Base-by-base conservation (phyloP, 192 early-diverging fungal genomes). In the Kappamyces sp. region DNA sequence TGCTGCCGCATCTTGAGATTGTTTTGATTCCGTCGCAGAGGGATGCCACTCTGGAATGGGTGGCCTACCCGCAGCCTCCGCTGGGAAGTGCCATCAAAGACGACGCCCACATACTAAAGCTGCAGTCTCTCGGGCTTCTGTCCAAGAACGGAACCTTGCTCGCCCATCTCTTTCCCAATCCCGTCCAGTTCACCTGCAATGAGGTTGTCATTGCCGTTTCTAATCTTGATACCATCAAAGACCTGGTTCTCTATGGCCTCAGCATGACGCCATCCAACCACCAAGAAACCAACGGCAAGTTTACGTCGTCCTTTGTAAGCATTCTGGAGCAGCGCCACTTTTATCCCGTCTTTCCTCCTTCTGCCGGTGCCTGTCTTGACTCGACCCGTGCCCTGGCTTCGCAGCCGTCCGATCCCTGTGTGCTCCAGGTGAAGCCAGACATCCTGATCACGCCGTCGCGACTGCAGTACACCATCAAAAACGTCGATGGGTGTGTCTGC, bases 51-150 rank as follows among this genome's bases (percentile, higher is more conserved):
- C 82, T 81, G 15, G 77, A 86, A 22, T 90, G 83, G 59, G 66
- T 77, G 3, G 83, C 81, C 8, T 88, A 91, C 54, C 95, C 95
- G 4, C 95, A 98, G 61, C 95, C 95, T 9, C 68, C 85, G 11
- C 69, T 93, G 45, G 64, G 58, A 12, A 43, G 75, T 5, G 69
- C 50, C 12, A 39, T 73, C n/a, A 46, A 33, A 14, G 60, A 40
- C 11, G 11, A 64, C 31, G 31, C 40, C 33, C 30, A 58, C 66
- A 31, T 57, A 29, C 30, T 8, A 12, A 68, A 60, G 54, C 59
- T 65, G 35, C 50, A n/a, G 68, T 60, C 8, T 2, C 42, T 58
- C 12, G 55, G 55, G 2, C 45, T 68, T 46, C 49, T 59, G n/a
- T 43, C 35, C 43, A 54, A 61, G 36, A 57, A 74, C 34, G 51